Conservation (phyloP, 1,284 basidiomycete species). For the Cutaneotrichosporon sp. region DNA sequence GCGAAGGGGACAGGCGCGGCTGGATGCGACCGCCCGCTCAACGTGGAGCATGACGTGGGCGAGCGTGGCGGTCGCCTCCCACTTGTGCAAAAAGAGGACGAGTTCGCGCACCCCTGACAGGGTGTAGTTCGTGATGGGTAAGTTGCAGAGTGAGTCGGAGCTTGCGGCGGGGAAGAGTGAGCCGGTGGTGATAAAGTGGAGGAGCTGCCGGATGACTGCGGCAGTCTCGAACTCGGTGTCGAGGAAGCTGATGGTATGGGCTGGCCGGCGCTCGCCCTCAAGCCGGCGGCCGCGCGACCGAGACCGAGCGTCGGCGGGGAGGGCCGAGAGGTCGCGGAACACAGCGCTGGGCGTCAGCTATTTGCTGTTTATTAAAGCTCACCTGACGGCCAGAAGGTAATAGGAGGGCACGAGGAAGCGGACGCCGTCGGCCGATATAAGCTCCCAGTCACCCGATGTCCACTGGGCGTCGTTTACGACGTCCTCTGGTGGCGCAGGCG, state of each 20-base stretch:
- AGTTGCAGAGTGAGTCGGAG: too few relatives aligned
- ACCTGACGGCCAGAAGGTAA: neutral
- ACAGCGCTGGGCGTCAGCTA: slow-evolving; percentile 4
- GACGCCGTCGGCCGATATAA: slow-evolving; percentile 8
- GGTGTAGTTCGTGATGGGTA: neutral
- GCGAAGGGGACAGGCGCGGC: neutral
- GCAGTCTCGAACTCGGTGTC: neutral
- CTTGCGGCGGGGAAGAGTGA: neutral
- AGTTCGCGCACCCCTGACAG: neutral
- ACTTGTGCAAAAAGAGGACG: neutral
- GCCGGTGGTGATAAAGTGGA: neutral
- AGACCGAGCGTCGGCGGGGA: too few relatives aligned
- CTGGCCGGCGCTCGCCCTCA: too few relatives aligned
- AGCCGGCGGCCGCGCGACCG: too few relatives aligned
- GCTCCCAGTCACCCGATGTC: slow-evolving; percentile 2
- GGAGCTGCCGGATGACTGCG: neutral
- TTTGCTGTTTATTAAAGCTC: too few relatives aligned
- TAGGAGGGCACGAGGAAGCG: slow-evolving; percentile 5
- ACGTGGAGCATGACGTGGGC: neutral
- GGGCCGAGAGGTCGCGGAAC: neutral
- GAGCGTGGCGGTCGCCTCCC: neutral
- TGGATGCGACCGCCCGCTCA: neutral
- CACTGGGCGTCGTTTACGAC: neutral
- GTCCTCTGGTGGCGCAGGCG: neutral
- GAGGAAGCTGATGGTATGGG: neutral